phyloP scores from a whole-genome alignment of 1,284 basidiomycete genomes.

The Coriolopsis trogii region DNA sequence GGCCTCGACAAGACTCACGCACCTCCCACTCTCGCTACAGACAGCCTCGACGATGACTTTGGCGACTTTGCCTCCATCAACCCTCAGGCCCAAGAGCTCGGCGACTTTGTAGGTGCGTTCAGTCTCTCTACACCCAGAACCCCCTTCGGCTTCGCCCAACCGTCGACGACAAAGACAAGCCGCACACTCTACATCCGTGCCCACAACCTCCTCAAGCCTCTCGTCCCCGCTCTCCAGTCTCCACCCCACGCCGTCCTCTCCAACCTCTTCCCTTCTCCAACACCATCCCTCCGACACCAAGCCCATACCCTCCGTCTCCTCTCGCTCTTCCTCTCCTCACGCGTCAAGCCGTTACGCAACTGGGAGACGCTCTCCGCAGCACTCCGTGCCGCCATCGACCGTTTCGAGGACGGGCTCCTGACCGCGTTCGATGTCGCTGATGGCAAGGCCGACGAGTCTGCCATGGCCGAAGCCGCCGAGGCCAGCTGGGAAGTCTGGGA shows the following conservation, averaged over 20 bases:
- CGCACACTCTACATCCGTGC: conserved; percentile 65
- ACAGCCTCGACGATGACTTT: conserved; percentile 80
- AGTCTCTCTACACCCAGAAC: conserved; percentile 24
- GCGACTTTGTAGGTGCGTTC: conserved; percentile 54
- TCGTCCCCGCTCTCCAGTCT: conserved; percentile 55
- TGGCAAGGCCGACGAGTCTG: conserved; percentile 64
- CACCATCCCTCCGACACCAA: conserved; percentile 49
- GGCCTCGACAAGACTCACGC: conserved; percentile 39
- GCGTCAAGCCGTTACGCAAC: conserved; percentile 66
- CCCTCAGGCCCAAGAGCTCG: conserved; percentile 49
- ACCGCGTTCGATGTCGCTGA: conserved; percentile 87
- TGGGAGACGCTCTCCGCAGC: conserved; percentile 64
- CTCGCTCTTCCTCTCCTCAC: conserved; percentile 69
- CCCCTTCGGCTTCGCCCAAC: conserved; percentile 15
- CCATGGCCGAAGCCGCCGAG: conserved; percentile 79
- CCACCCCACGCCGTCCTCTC: conserved; percentile 61
- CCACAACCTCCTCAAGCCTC: conserved; percentile 62
- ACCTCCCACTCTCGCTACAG: conserved; percentile 62
- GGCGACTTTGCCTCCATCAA: conserved; percentile 77
- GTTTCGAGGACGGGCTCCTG: conserved; percentile 85
- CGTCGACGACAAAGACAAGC: conserved; percentile 40
- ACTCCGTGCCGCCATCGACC: conserved; percentile 79
- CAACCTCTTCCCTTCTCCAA: conserved; percentile 48
- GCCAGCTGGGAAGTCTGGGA: conserved; percentile 83
- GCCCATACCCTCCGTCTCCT: conserved; percentile 71